These are phyloP conservation scores for Hymenoscyphus scutula DNA, from an alignment of 2,329 filamentous ascomycete genomes.

Conservation along the genomic window DNA sequence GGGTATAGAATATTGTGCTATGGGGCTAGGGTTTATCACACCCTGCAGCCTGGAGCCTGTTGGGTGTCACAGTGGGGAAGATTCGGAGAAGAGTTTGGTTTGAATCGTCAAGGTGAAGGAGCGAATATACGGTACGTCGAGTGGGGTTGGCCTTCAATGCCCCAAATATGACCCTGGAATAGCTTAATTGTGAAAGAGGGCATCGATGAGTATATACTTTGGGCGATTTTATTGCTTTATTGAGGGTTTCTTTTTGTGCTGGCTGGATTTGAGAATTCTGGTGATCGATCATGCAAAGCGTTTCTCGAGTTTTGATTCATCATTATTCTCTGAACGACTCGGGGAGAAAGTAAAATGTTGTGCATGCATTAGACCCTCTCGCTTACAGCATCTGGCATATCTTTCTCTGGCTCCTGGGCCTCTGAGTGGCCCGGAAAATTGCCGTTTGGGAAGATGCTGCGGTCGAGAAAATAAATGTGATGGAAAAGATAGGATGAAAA, in stretches of 20 bases:
- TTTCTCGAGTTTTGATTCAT: too few relatives aligned
- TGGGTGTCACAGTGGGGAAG: neutral
- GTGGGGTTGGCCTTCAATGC: constrained; percentile 1
- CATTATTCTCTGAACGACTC: too few relatives aligned
- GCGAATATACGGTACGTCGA: neutral
- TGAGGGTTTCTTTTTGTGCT: neutral
- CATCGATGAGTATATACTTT: neutral
- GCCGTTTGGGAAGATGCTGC: neutral
- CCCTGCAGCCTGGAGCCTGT: neutral
- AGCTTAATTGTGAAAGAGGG: neutral
- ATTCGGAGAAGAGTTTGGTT: neutral
- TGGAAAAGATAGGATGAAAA: constrained; percentile 8
- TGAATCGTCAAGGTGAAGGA: neutral
- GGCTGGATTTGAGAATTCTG: neutral
- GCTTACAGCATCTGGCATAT: neutral
- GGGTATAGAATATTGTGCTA: neutral
- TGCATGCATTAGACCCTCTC: neutral
- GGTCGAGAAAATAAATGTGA: neutral
- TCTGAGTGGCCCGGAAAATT: neutral
- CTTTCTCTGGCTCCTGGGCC: neutral
- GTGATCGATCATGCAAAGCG: neutral
- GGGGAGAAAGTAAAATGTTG: neutral
- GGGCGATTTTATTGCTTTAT: too few relatives aligned
- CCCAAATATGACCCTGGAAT: neutral
- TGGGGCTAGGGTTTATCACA: neutral